Base-by-base conservation (phyloP, 495 filamentous ascomycete species). In the Tetracladium marchalianum region DNA sequence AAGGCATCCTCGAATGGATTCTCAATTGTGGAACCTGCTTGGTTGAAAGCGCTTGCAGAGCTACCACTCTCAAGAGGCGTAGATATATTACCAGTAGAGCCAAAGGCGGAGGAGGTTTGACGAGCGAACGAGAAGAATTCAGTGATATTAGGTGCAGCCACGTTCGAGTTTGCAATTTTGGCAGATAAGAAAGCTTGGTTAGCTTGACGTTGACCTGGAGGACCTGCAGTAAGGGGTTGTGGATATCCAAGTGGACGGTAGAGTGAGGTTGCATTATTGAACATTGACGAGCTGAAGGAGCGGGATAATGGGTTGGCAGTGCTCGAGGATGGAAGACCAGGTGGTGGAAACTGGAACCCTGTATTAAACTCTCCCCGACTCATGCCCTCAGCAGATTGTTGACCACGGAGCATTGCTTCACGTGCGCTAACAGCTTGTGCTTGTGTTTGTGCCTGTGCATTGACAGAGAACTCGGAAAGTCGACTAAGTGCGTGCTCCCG, bases 181-280 rank as follows among this genome's bases (percentile, higher is more conserved):
- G 9, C 11, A 16, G 41, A 32, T 11, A 33, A 36, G n/a, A 15
- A 19, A 37, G 18, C 32, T 24, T 37, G 10, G 27, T 35, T 35
- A 36, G 18, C 19, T 35, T 59, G 56, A 9, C 57, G 46, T 13
- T 57, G 49, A 16, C 57, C 57, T 31, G 57, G 57, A 24, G 57
- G 57, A n/a, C 57, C 57, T 12, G 57, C 57, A n/a, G 54, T 57
- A 10, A 60, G 55, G 27, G 57, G 54, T 17, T 48, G 48, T 19
- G 54, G 57, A 31, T 47, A 55, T 37, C 51, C 49, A 27, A 46
- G 42, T 19, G 38, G 48, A 35, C 12, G 32, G 18, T n/a, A 19
- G 11, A 24, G 11, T 35, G 11, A 8, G 13, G 33, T 19, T 4
- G 27, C n/a, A 22, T 4, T 13, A 16, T 19, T 24, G 8, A 12